Conservation (phyloP, 2,329 filamentous ascomycete species). For the Rachicladosporium sp. region DNA sequence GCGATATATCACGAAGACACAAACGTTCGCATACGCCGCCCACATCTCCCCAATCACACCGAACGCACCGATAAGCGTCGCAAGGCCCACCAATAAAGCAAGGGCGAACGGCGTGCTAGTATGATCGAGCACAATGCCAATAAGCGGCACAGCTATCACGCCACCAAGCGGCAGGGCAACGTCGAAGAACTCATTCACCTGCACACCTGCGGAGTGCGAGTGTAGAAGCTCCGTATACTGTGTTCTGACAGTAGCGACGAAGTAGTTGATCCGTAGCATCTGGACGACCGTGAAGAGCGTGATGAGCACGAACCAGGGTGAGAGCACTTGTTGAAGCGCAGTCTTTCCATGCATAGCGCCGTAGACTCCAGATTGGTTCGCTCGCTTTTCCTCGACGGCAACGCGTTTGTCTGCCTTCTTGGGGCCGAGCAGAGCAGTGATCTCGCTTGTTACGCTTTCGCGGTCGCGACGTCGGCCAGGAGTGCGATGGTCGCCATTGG, state of each 20-base stretch:
- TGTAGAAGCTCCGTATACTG: constrained; percentile 70
- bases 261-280: constrained; percentile 67
- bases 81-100: constrained; percentile 53
- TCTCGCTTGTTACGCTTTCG: constrained; percentile 54
- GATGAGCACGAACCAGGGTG: constrained; percentile 76
- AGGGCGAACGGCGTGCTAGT: constrained; percentile 62
- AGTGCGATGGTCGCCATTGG: constrained; percentile 40
- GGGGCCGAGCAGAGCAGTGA: constrained; percentile 60
- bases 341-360: constrained; percentile 67
- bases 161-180: constrained; percentile 73
- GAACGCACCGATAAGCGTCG: constrained; percentile 63
- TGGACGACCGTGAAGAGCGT: constrained; percentile 59
- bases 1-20: constrained; percentile 71
- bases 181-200: constrained; percentile 77
- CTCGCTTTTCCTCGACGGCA: constrained; percentile 54
- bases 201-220: constrained; percentile 46
- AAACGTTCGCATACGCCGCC: constrained; percentile 64
- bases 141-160: constrained; percentile 74
- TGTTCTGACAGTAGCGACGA: constrained; percentile 71
- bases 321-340: constrained; percentile 59
- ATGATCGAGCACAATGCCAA: constrained; percentile 67
- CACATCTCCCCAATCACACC: constrained; percentile 59
- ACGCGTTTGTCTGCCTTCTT: constrained; percentile 51
- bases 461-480: constrained; percentile 40
- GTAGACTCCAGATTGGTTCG: constrained; percentile 66